Percentiles rank a stretch among this genome's conserved stretches.
Evolutionary conservation across 2,329 filamentous ascomycete genomes (phyloP).

Genomic region (Dendrostoma leiphaemia): DNA sequence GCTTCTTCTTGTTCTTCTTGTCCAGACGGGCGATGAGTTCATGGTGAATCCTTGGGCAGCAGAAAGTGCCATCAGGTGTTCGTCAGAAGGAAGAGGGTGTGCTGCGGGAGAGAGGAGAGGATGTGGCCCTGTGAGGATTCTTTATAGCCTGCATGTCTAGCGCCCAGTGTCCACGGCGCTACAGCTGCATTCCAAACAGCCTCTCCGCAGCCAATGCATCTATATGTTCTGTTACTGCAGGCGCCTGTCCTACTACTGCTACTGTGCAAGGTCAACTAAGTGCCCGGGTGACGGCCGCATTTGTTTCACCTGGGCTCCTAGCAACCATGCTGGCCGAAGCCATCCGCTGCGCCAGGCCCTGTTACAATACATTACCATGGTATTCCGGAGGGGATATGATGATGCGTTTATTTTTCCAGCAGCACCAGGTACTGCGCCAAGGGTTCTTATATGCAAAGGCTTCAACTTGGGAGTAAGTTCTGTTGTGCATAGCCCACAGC

Average conservation of each 20-base stretch:
- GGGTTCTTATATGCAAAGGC: too few relatives aligned
- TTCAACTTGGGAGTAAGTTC: too few relatives aligned
- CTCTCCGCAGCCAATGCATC: not conserved
- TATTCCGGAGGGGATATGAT: not conserved
- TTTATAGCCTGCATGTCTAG: not conserved
- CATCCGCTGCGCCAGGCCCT: too few relatives aligned
- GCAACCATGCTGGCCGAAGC: not conserved
- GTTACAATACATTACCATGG: not conserved
- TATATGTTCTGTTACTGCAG: not conserved
- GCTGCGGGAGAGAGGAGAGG: not conserved
- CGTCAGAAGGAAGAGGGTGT: not conserved
- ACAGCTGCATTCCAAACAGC: not conserved
- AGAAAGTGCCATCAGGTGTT: not conserved
- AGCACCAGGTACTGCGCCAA: too few relatives aligned
- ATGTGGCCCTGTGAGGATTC: not conserved
- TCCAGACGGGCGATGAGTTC: not conserved
- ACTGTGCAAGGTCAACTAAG: too few relatives aligned
- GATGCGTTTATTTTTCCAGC: too few relatives aligned
- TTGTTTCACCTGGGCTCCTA: not conserved
- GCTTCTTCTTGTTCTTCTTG: not conserved
- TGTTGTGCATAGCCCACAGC: too few relatives aligned
- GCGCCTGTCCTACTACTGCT: too few relatives aligned
- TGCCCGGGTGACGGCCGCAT: too few relatives aligned
- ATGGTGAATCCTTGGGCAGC: not conserved
- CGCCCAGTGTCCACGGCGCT: not conserved